Evolutionary conservation across 148 eudicot species (phyloP), one percentile per base, ranked within the genome.

Genomic region (Polygonum aviculare): DNA sequence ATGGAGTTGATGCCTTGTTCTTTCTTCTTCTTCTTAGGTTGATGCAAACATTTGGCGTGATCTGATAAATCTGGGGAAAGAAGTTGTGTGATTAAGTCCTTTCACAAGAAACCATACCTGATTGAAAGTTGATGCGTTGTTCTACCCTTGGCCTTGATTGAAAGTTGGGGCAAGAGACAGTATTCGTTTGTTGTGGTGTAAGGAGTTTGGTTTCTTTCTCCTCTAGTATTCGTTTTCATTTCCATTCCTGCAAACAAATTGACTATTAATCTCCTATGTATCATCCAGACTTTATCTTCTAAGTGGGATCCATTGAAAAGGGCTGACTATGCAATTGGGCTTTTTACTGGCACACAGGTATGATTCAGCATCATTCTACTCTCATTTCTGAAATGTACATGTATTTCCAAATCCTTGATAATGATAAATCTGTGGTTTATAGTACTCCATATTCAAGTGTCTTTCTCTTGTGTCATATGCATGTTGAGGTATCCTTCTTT

Each of bases 281-380:
- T 67, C 4, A 31, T 82, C 51, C 75, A 91, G 93, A 84, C 84
- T 55, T 78, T 91, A 79, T 80, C 91, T 73, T 83, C 99, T 72
- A 65, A 84, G 35, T 82, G 88, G 84, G 81, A 49, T 78, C 85
- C 87, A 55, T 80, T 84, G 49, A 75, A 26, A 51, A 70, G 72
- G 75, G 74, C 85, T 65, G 84, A 86, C 78, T 88, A 86, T 81
- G 91, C 91, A 52, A 86, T 89, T 83, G 99, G 93, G 77, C 78
- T 90, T 65, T 87, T 95, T 73, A 75, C 41, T 35, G 97, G 86
- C 55, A 86, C 86, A 60, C 86, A 89, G 99, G 99, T 91, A 82
- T 15, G 16, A 36, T 36, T 67, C 45, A 67, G 45, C n/a, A 1
- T 36, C 72, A 67, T 38, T 67, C 19, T 67, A 15, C 45, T 67